phyloP scores from a whole-genome alignment of 495 filamentous ascomycete genomes.

The Aspergillus affinis region DNA sequence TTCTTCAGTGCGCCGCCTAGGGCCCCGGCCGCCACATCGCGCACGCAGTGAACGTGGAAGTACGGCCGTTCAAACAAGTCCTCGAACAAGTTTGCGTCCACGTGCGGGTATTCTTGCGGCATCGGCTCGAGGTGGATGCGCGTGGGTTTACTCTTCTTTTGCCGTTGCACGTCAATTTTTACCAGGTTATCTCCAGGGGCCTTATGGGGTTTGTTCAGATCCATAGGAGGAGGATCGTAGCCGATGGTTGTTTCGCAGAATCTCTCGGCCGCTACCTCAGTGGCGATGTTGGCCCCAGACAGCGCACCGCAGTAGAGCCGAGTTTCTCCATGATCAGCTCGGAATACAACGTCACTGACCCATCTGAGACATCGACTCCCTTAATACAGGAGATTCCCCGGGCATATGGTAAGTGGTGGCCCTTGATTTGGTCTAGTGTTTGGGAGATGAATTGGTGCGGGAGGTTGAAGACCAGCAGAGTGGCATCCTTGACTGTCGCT shows the following conservation, averaged over 20 bases:
- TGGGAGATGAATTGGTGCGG: conserved; percentile 88
- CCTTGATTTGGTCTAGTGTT: conserved; percentile 73
- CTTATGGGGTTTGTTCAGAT: conserved; percentile 60
- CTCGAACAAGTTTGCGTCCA: conserved; percentile 71
- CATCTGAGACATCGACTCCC: conserved; percentile 78
- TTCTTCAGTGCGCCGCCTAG: conserved; percentile 89
- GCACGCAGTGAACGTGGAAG: conserved; percentile 83
- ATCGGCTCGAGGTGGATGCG: conserved; percentile 59
- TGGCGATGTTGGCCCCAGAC: conserved; percentile 86
- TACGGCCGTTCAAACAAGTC: conserved; percentile 85
- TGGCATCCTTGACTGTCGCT: conserved; percentile 69
- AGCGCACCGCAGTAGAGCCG: conserved; percentile 85
- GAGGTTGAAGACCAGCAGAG: conserved; percentile 85
- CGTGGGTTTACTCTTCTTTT: conserved; percentile 12
- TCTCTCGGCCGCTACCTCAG: conserved; percentile 81
- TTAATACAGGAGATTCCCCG: conserved; percentile 90
- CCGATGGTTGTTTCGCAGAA: conserved; percentile 90
- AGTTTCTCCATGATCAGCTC: conserved; percentile 79
- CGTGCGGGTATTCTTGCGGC: conserved; percentile 68
- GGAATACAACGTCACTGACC: conserved; percentile 73
- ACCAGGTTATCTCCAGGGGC: conserved; percentile 43
- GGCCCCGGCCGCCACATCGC: conserved; percentile 84
- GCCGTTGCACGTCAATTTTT: conserved; percentile 18
- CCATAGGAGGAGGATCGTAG: conserved; percentile 70
- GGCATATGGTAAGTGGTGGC: conserved; percentile 76